Evolutionary conservation across 1,139 yeast genomes (phyloP), one percentile per base, ranked within the genome.

Genomic region (Blastobotrys ciferrii): DNA sequence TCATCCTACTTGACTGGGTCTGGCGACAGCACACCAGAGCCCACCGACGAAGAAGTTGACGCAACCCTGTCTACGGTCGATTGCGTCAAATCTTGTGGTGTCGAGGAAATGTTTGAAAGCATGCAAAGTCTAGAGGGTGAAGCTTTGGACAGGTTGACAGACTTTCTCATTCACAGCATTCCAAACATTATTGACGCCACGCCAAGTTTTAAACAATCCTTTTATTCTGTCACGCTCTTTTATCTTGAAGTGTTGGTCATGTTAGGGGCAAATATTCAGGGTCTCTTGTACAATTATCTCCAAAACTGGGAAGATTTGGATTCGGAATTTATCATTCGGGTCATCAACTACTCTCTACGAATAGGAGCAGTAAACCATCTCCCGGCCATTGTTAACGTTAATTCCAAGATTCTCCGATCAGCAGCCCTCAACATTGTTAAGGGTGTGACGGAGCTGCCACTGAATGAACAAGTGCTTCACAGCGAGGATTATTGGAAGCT

Each of bases 1-100:
- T 89, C 97, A 0, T 88, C 96, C 0, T 91, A 89, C 61, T 76
- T 94, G 66, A 87, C 94, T 57, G 94, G 97, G 13, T 75, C 85
- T 0, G 97, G 89, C 58, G 83, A 87, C 1, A 94, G 86, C 37
- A 83, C 87, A 2, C 84, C 87, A 5, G 97, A 91, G 64, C 98
- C 98, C 2, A 79, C 94, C 1, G 95, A 86, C 50, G 95, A 86
- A 58, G 98, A 91, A 60, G 83, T 94, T 44, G 96, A 89, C 54
- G 78, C 88, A 1, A 86, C 98, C 0, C 67, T 85, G 19, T 83
- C 89, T 3, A 84, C 96, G 0, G 70, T 85, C 49, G 96, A 91
- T 57, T 91, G 97, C 62, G 75, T 89, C 47, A 79, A 78, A 49
- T 79, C 89, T 0, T 78, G 91, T 53, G 77, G 77, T 42, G 69